These are phyloP conservation scores for Euphorbia pulcherrima DNA, from an alignment of 345 rosid species.

Conservation along the genomic window DNA sequence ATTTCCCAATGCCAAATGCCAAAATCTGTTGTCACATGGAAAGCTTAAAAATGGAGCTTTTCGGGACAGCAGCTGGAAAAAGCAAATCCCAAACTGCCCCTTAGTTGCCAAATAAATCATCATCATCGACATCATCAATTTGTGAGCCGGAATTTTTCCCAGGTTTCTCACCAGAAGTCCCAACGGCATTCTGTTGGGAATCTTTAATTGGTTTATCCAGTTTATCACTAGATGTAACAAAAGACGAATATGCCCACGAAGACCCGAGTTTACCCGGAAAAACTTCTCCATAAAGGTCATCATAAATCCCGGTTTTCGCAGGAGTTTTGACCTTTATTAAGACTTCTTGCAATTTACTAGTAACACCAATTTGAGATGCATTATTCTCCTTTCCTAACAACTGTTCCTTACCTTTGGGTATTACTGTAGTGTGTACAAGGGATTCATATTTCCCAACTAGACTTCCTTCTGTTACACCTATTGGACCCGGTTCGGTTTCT, in stretches of 20 bases:
- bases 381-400: slow-evolving; percentile 37
- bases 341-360: slow-evolving; percentile 67
- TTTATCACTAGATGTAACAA: slow-evolving; percentile 17
- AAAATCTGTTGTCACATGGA: too few relatives aligned
- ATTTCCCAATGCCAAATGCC: too few relatives aligned
- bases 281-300: slow-evolving; percentile 73
- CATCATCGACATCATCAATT: slow-evolving; percentile 57
- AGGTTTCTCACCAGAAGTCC: slow-evolving; percentile 25
- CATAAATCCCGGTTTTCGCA: slow-evolving; percentile 59
- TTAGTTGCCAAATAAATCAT: slow-evolving; percentile 93
- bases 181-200: slow-evolving; percentile 21
- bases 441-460: slow-evolving; percentile 91
- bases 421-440: slow-evolving; percentile 62
- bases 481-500: slow-evolving; percentile 91
- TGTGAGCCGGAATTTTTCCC: slow-evolving; percentile 19
- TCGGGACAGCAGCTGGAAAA: too few relatives aligned
- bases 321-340: slow-evolving; percentile 56
- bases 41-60: too few relatives aligned
- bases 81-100: too few relatives aligned
- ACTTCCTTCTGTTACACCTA: slow-evolving; percentile 89
- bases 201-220: slow-evolving; percentile 32
- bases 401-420: slow-evolving; percentile 71
- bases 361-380: slow-evolving; percentile 49
- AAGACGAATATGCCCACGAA: slow-evolving; percentile 69
- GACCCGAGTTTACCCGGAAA: slow-evolving; percentile 68